phyloP scores from a whole-genome alignment of 2,329 filamentous ascomycete species.

The Fusarium tricinctum region DNA sequence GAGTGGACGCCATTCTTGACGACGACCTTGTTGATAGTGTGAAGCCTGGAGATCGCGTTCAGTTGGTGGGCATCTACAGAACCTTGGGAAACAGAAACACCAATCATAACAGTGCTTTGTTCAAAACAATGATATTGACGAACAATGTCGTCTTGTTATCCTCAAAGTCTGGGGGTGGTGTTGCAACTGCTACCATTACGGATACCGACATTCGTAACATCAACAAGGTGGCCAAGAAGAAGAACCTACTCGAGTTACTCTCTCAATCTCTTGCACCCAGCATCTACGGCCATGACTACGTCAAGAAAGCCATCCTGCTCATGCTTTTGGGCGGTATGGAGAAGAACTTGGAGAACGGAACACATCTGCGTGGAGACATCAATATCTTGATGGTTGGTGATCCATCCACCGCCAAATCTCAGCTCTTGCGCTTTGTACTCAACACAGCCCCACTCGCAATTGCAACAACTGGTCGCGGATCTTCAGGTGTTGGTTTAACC shows the following conservation, averaged over 20 bases:
- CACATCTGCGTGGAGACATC: constrained; percentile 97
- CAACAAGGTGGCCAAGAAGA: constrained; percentile 96
- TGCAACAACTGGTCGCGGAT: constrained; percentile 95
- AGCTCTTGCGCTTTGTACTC: constrained; percentile 93
- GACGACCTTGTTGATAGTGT: constrained; percentile 95
- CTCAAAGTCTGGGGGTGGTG: constrained; percentile 94
- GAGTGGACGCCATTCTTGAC: constrained; percentile 96
- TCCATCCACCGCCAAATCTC: constrained; percentile 98
- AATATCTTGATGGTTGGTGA: constrained; percentile 99
- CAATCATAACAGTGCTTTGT: constrained; percentile 89
- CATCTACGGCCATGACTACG: constrained; percentile 96
- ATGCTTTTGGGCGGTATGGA: constrained; percentile 97
- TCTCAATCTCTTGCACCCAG: constrained; percentile 95
- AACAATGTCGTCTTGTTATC: constrained; percentile 96
- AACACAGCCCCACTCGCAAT: constrained; percentile 98
- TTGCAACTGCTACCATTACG: constrained; percentile 91
- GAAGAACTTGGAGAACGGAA: constrained; percentile 98
- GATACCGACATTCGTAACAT: constrained; percentile 99
- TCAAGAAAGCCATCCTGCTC: constrained; percentile 96
- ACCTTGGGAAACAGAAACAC: constrained; percentile 96
- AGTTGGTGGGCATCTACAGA: constrained; percentile 95
- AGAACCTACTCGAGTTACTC: constrained; percentile 90
- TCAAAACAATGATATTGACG: constrained; percentile 92
- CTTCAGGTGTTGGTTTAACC: constrained; percentile 96
- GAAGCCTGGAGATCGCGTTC: constrained; percentile 95